Percentiles rank a stretch among this genome's conserved stretches.
Evolutionary conservation across 352 stramenopile species (phyloP).

Genomic region (Globisporangium takayamanum): DNA sequence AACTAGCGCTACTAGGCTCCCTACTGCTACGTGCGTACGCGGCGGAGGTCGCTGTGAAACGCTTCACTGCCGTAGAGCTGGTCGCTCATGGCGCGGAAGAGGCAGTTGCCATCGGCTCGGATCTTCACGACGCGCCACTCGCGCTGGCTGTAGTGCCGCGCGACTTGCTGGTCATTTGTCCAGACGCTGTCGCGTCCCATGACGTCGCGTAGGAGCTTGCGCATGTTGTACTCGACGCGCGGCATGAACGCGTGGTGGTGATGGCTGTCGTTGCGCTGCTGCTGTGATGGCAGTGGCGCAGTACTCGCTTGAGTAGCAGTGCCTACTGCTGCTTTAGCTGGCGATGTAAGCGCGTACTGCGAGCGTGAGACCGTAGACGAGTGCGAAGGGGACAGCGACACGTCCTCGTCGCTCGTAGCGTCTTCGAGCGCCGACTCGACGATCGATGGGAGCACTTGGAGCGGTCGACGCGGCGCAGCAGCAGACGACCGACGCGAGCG

Average conservation of each 20-base stretch:
- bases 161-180: conserved; percentile 32
- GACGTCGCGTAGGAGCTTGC: conserved; percentile 15
- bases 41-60: conserved; percentile 36
- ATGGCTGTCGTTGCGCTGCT: neutral
- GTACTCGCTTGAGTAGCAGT: neutral
- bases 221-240: conserved; percentile 15
- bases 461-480: neutral
- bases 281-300: neutral
- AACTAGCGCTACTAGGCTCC: no score
- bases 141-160: conserved; percentile 28
- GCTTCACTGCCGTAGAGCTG: conserved; percentile 44
- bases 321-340: neutral
- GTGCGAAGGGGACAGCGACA: neutral
- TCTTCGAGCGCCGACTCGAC: conserved; percentile 13
- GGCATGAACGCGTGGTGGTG: neutral
- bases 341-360: neutral
- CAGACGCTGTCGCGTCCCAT: conserved; percentile 20
- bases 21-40: conserved; percentile 7
- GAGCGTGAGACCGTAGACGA: neutral
- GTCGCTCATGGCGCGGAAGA: conserved; percentile 53
- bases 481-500: neutral
- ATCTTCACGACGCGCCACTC: conserved; percentile 25
- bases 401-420: conserved; percentile 7
- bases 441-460: conserved; percentile 6
- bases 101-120: conserved; percentile 40